These are phyloP conservation scores for Postia placenta DNA, from an alignment of 768 basidiomycete species.

Conservation along the genomic window DNA sequence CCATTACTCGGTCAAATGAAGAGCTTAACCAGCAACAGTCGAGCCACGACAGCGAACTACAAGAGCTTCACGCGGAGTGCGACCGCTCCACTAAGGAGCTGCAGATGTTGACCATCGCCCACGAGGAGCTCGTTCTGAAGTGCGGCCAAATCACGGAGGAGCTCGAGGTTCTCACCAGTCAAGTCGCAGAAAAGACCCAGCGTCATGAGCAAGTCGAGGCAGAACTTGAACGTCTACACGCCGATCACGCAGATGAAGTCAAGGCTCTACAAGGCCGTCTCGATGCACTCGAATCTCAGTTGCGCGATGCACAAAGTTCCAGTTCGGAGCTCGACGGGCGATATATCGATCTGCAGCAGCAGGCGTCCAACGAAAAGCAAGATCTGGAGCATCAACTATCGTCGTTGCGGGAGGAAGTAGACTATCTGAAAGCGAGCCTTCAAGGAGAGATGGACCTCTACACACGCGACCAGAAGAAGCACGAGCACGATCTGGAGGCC, in stretches of 20 bases:
- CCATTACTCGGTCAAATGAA: not conserved
- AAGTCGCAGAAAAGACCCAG: conserved; percentile 21
- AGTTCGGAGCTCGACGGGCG: conserved; percentile 10
- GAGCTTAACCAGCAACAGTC: conserved; percentile 9
- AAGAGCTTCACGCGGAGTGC: conserved; percentile 2
- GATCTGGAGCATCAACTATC: conserved; percentile 15
- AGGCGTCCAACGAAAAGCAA: conserved; percentile 7
- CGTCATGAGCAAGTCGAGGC: conserved; percentile 13
- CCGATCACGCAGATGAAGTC: conserved; percentile 6
- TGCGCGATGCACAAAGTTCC: conserved; percentile 1
- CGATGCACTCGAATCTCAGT: conserved; percentile 2
- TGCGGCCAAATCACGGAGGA: conserved; percentile 28
- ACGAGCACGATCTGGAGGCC: conserved; percentile 17
- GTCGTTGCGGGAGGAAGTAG: conserved; percentile 23
- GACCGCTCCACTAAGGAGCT: not conserved
- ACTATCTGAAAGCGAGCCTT: conserved; percentile 28
- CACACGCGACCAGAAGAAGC: conserved; percentile 8
- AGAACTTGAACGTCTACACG: conserved; percentile 7
- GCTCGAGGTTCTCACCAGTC: conserved; percentile 16
- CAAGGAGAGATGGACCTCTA: conserved; percentile 14
- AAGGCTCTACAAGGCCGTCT: conserved; percentile 5
- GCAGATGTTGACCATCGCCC: not conserved
- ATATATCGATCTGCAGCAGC: conserved; percentile 5
- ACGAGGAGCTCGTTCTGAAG: conserved; percentile 27
- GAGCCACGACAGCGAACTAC: conserved; percentile 7